A percentile compares a stretch with the other conserved stretches of the same genome.
Evolutionary conservation across 805 yeast genomes (phyloP).

Genomic region (Hanseniaspora hatyaiensis): DNA sequence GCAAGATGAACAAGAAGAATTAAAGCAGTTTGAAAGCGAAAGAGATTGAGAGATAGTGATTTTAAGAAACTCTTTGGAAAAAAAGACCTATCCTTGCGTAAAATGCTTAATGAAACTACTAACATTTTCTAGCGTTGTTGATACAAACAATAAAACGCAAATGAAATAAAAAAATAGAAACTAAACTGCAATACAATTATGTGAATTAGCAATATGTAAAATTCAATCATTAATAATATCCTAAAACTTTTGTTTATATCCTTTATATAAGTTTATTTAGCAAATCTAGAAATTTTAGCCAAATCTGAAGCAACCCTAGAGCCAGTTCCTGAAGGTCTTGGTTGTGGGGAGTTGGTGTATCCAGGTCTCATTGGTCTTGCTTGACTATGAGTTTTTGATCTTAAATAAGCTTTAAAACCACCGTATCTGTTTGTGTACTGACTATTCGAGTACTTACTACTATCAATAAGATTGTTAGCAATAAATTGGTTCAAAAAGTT

Average conservation of each 20-base stretch:
- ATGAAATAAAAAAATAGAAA: no score
- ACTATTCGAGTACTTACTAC: background rate
- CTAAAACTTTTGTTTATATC: background rate
- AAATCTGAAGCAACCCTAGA: background rate
- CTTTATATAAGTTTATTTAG: background rate
- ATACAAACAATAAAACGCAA: no score
- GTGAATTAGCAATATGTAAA: background rate
- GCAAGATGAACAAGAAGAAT: background rate
- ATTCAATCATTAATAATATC: no score
- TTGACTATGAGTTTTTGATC: background rate
- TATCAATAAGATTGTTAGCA: constrained; percentile 2
- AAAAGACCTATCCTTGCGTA: background rate
- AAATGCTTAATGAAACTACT: background rate
- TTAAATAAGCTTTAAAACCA: constrained; percentile 10
- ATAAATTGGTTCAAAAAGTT: constrained; percentile 1
- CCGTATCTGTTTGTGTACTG: constrained; percentile 14
- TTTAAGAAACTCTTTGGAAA: background rate
- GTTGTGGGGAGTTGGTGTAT: background rate
- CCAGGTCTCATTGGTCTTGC: background rate
- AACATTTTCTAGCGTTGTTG: no score
- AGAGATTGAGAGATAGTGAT: background rate
- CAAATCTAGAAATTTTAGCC: constrained; percentile 1
- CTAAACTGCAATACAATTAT: no score
- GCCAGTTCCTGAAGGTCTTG: background rate
- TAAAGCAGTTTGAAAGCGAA: background rate